Evolutionary conservation across 192 early-diverging fungal genomes (phyloP), one percentile per base, ranked within the genome.

Genomic region (Backusella parvicylindrica): DNA sequence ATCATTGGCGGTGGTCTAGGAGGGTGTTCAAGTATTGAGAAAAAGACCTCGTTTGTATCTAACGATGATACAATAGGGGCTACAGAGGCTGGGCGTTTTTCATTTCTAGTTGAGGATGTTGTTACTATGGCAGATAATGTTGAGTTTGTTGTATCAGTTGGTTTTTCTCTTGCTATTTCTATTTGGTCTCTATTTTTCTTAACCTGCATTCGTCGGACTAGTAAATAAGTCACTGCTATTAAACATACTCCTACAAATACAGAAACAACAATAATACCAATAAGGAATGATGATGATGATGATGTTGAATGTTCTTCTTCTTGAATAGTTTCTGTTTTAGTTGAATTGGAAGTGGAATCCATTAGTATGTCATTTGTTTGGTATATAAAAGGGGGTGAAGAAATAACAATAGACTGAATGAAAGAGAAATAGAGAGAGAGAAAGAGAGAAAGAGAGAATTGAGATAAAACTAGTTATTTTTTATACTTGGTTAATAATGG

Each of bases 11-110:
- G 72, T 63, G 38, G 64, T 43, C 23, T 70, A n/a, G 72, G 72
- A 5, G 72, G 72, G 47, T 73, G 49, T 41, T 73, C 36, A 2
- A 73, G 40, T 40, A 73, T 73, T 9, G 72, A 64, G 18, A 64
- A 73, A 33, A 73, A 73, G n/a, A 73, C 31, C 1, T 70, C 68
- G 15, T 70, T 37, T 13, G 40, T 70, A 47, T 70, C 68, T 6
- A 70, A 28, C 18, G 68, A 70, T 16, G 68, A 70, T 30, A 38
- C 40, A 16, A 70, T 41, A 15, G 68, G 68, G 18, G 37, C 32
- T 23, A 60, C 21, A 12, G 53, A 60, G 28, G 26, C 13, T 28
- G 53, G 53, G 23, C 35, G 33, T 38, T 38, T 68, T 68, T 68
- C 32, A 38, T 68, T 35, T 37, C 37, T 30, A 43, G 23, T 68